phyloP scores from a whole-genome alignment of 2,329 filamentous ascomycete species.

The Hysterium pulicare region DNA sequence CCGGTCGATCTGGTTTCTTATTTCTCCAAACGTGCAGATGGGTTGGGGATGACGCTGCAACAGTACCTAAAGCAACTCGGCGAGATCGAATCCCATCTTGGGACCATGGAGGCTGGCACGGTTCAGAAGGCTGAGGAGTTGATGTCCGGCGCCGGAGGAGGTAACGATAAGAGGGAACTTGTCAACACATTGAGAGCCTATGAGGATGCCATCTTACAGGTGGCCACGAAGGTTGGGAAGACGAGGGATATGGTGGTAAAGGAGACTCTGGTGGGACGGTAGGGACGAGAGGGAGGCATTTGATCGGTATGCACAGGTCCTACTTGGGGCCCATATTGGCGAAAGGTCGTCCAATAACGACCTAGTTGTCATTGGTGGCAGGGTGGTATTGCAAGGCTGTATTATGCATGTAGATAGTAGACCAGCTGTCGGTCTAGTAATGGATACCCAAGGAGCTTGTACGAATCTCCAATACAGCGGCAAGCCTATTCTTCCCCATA shows the following conservation, averaged over 20 bases:
- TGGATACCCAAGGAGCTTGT: not conserved
- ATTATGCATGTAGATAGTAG: too few species aligned
- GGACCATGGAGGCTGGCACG: constrained; percentile 47
- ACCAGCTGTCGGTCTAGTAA: constrained; percentile 3
- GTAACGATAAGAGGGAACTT: constrained; percentile 43
- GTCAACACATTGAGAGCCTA: constrained; percentile 47
- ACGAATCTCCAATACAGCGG: too few species aligned
- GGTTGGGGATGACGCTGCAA: constrained; percentile 38
- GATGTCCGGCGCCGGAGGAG: constrained; percentile 29
- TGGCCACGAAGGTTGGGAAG: constrained; percentile 46
- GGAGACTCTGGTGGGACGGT: constrained; percentile 35
- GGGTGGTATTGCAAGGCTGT: too few species aligned
- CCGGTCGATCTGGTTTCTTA: constrained; percentile 46
- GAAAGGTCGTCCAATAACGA: too few species aligned
- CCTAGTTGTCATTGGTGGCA: too few species aligned
- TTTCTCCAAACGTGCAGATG: constrained; percentile 42
- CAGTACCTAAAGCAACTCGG: constrained; percentile 42
- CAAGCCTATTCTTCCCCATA: too few species aligned
- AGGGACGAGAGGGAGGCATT: constrained; percentile 3
- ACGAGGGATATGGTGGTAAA: constrained; percentile 48
- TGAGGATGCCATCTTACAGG: constrained; percentile 48
- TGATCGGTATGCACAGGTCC: too few species aligned
- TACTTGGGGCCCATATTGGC: too few species aligned
- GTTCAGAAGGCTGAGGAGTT: constrained; percentile 43
- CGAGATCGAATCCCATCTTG: constrained; percentile 49